Conservation (phyloP, 1,284 basidiomycete genomes). For the Rhodofomes roseus region DNA sequence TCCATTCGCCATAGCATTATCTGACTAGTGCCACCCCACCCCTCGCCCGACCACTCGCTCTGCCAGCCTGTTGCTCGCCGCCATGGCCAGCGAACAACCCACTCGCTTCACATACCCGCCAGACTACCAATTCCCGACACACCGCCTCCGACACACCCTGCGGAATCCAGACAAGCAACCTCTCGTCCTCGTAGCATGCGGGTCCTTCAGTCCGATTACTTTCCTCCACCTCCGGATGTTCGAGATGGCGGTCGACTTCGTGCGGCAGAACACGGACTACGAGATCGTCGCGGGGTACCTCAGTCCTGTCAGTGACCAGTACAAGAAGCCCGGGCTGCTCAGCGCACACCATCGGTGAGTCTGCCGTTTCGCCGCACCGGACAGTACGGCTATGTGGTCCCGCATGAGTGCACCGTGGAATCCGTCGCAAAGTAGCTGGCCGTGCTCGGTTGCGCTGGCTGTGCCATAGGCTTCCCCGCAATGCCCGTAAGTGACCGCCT, state of each 20-base stretch:
- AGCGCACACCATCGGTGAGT: conserved; percentile 74
- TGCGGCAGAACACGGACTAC: conserved; percentile 88
- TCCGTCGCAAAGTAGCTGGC: background rate
- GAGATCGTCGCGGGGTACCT: conserved; percentile 94
- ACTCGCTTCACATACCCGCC: conserved; percentile 43
- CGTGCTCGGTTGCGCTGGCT: background rate
- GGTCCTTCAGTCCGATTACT: conserved; percentile 80
- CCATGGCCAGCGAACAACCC: background rate
- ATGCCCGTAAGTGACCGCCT: background rate
- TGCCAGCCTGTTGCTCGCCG: conserved; percentile 5
- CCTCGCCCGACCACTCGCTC: conserved; percentile 11
- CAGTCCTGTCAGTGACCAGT: conserved; percentile 90
- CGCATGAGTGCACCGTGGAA: background rate
- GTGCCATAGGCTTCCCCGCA: background rate
- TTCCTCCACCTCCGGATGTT: conserved; percentile 92
- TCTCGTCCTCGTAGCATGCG: conserved; percentile 75
- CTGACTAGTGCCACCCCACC: conserved; percentile 2
- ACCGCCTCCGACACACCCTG: conserved; percentile 55
- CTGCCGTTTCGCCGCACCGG: background rate
- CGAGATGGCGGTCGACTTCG: conserved; percentile 96
- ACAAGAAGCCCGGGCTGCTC: conserved; percentile 87
- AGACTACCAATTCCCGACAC: conserved; percentile 62
- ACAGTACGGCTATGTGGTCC: background rate
- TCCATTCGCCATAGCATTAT: background rate
- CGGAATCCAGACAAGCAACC: conserved; percentile 66